Conservation (phyloP, 306 rosid species). For the Gastrolobium villosum region DNA sequence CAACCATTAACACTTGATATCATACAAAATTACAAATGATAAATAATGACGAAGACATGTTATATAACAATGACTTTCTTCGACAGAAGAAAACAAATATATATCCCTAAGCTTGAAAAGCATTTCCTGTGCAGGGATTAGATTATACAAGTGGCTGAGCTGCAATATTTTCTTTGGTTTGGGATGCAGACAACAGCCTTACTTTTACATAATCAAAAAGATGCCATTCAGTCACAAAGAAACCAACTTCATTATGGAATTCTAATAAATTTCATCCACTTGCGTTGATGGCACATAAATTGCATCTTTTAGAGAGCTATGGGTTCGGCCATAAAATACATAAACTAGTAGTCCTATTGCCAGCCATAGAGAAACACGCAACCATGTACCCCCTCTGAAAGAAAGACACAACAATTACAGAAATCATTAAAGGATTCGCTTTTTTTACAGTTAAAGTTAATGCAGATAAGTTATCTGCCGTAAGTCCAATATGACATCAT, state of each 20-base stretch:
- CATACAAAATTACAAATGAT: slow-evolving; percentile 22
- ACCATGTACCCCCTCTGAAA: slow-evolving; percentile 76
- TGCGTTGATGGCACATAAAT: slow-evolving; percentile 69
- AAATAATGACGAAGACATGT: not conserved
- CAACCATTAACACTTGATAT: not conserved
- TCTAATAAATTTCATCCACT: slow-evolving; percentile 57
- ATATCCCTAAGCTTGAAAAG: slow-evolving; percentile 27
- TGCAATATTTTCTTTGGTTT: slow-evolving; percentile 29
- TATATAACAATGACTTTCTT: slow-evolving; percentile 22
- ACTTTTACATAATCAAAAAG: too few species aligned
- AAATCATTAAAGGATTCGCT: slow-evolving; percentile 39
- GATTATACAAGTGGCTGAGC: not conserved
- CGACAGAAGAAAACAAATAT: slow-evolving; percentile 17
- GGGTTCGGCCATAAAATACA: slow-evolving; percentile 75
- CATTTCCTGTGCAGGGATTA: slow-evolving; percentile 37
- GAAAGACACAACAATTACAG: slow-evolving; percentile 39
- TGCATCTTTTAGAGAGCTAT: slow-evolving; percentile 75
- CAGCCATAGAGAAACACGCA: slow-evolving; percentile 85
- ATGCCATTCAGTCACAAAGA: too few species aligned
- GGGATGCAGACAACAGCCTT: not conserved
- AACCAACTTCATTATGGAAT: slow-evolving; percentile 26
- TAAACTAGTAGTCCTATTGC: slow-evolving; percentile 67
- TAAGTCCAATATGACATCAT: too few species aligned
- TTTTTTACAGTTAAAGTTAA: too few species aligned
- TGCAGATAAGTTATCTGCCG: too few species aligned